Evolutionary conservation across 805 yeast genomes (phyloP).

Genomic region (Tetrapisispora arboricola): DNA sequence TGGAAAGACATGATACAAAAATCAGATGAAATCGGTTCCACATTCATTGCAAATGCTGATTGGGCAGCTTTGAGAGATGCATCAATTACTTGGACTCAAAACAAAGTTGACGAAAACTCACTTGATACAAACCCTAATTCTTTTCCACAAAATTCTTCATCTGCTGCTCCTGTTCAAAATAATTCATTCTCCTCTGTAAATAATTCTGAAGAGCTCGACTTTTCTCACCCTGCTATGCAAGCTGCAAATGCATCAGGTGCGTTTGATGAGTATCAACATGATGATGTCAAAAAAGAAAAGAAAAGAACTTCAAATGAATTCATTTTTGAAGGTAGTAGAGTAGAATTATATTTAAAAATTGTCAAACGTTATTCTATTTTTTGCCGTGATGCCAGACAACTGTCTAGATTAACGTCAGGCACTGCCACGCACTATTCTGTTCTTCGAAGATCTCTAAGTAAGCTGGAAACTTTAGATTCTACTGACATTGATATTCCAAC

Average conservation of each 20-base stretch:
- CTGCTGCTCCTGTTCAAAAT: neutral
- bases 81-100: conserved; percentile 36
- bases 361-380: conserved; percentile 41
- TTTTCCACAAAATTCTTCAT: neutral
- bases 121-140: neutral
- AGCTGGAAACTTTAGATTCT: conserved; percentile 30
- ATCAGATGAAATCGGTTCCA: conserved; percentile 43
- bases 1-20: conserved; percentile 46
- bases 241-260: conserved; percentile 32
- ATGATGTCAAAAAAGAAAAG: conserved; percentile 1
- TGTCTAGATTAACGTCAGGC: conserved; percentile 36
- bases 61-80: conserved; percentile 80
- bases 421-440: conserved; percentile 35
- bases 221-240: conserved; percentile 29
- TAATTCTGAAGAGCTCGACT: conserved; percentile 3
- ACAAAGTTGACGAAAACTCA: conserved; percentile 8
- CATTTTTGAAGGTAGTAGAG: conserved; percentile 31
- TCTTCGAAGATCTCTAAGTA: conserved; percentile 30
- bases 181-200: neutral
- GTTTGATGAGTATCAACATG: conserved; percentile 23
- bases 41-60: conserved; percentile 69
- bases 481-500: conserved; percentile 34
- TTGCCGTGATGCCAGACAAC: conserved; percentile 39
- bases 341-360: conserved; percentile 43
- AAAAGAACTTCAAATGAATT: conserved; percentile 3